Base-by-base conservation (phyloP, 2,329 filamentous ascomycete genomes). In the Fusarium illudens region DNA sequence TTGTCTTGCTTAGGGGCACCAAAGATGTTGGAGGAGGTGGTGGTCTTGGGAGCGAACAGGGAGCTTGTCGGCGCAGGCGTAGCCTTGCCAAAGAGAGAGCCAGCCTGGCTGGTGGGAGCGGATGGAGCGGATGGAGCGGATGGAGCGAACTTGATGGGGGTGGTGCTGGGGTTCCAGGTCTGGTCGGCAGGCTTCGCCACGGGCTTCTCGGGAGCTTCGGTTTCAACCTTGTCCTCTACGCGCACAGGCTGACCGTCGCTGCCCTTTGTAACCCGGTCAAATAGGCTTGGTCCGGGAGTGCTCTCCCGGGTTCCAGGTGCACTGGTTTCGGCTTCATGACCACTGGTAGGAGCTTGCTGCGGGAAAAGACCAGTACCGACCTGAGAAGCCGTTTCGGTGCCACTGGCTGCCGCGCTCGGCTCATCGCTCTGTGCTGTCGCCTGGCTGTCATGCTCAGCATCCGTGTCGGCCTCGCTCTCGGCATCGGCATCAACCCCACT, bases 111-210 rank as follows among this genome's bases (percentile, higher is more conserved):
- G 17, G 76, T 55, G 22, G 76, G 54, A 8, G 75, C 71, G 51
- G 75, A 64, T 42, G 81, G 76, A 12, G 81, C 81, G 71, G 87
- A 87, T n/a, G 76, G 54, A 8, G 75, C 71, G 51, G 75, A 64
- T 42, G 81, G 76, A 12, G 81, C 81, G 71, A 87, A 87, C 72
- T 87, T 87, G 74, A 89, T 86, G 3, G 86, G 86, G 6, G 81
- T 82, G 17, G 80, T 82, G 75, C 80, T 84, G 5, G 79, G 77
- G 48, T 82, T 80, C 73, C 78, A 80, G 15, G 81, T 80, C 71
- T 81, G 79, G 37, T 81, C 79, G 9, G 75, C 64, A 15, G 78
- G 64, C 13, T 77, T 71, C 39, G 68, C 69, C 34, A 72, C 75
- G 65, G 77, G 51, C 33, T 73, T 67, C 34, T 75, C 76, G 19